phyloP scores from a whole-genome alignment of 2,329 filamentous ascomycete species.

The Sporothrix pallida region DNA sequence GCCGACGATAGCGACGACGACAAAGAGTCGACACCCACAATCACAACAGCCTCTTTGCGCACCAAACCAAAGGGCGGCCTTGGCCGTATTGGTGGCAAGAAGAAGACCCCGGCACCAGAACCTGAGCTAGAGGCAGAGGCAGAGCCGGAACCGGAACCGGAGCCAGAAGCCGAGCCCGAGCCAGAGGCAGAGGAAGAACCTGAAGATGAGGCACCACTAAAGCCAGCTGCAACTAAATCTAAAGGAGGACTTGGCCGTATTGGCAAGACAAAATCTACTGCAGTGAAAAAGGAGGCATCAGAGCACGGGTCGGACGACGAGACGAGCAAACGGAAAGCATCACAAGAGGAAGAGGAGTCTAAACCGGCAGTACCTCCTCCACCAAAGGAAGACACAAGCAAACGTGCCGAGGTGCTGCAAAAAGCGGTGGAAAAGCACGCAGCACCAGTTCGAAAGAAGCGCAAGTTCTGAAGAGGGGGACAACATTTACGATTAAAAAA shows the following conservation, averaged over 20 bases:
- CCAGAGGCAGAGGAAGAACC: background rate
- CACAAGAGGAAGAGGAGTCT: background rate
- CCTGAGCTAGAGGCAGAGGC: constrained; percentile 11
- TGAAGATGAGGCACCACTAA: background rate
- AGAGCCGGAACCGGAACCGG: background rate
- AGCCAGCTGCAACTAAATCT: background rate
- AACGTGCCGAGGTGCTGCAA: constrained; percentile 57
- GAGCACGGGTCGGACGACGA: constrained; percentile 33
- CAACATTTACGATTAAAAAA: background rate
- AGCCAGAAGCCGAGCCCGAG: background rate
- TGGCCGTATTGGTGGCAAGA: constrained; percentile 51
- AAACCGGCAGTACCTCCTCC: constrained; percentile 43
- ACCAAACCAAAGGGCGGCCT: constrained; percentile 43
- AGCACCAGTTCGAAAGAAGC: constrained; percentile 61
- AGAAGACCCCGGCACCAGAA: background rate
- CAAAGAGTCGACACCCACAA: background rate
- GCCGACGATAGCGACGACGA: constrained; percentile 28
- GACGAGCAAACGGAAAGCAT: constrained; percentile 16
- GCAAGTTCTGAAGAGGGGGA: constrained; percentile 53
- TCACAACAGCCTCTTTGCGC: background rate
- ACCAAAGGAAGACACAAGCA: constrained; percentile 51
- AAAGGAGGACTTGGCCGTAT: constrained; percentile 3
- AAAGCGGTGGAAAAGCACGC: constrained; percentile 58
- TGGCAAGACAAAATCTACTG: background rate
- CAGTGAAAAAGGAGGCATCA: constrained; percentile 9